A percentile compares a stretch with the other conserved stretches of the same genome.
phyloP scores from a whole-genome alignment of 106 monocot species.

The Cymbidium sinense region DNA sequence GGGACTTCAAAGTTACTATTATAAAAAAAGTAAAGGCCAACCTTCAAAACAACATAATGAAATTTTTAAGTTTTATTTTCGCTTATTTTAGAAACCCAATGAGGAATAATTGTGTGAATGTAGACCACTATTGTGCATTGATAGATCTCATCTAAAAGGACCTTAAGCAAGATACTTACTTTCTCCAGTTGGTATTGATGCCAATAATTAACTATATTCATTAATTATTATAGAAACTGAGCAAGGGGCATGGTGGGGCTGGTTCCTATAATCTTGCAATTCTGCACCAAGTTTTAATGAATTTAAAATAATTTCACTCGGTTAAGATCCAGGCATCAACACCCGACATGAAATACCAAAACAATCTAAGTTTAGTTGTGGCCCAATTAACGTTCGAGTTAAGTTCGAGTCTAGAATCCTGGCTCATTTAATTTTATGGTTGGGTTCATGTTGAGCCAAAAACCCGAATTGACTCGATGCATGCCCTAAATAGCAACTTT shows the following conservation, averaged over 20 bases:
- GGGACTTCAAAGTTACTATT: no score
- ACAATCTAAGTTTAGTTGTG: no score
- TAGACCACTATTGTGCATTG: not conserved
- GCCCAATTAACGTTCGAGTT: no score
- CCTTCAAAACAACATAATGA: no score
- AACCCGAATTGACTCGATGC: no score
- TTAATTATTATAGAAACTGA: not conserved
- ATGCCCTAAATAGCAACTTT: no score
- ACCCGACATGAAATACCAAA: no score
- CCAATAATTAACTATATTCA: not conserved
- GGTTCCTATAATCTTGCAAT: not conserved
- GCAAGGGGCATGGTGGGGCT: not conserved
- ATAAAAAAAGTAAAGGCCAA: no score
- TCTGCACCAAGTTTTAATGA: not conserved
- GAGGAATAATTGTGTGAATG: not conserved
- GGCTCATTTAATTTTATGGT: no score
- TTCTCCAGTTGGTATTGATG: not conserved
- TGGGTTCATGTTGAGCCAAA: no score
- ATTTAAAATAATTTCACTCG: not conserved
- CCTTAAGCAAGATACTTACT: not conserved
- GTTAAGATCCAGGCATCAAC: no score
- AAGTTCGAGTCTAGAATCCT: no score
- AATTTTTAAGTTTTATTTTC: not conserved
- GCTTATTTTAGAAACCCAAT: not conserved
- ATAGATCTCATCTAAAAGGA: not conserved